Conservation (phyloP, 2,329 filamentous ascomycete species). For the Penicillium sp. region DNA sequence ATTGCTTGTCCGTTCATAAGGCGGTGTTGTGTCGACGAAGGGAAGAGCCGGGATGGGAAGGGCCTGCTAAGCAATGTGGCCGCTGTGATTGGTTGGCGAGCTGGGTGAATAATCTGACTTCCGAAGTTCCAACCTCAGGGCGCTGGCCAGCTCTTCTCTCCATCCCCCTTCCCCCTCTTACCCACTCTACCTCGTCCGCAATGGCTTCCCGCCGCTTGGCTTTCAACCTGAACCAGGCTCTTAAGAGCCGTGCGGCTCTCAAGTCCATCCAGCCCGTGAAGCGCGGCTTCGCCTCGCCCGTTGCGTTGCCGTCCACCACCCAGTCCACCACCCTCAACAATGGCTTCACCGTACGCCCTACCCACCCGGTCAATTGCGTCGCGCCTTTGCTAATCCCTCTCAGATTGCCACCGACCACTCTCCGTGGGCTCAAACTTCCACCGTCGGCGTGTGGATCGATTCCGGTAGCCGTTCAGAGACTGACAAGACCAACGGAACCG, state of each 20-base stretch:
- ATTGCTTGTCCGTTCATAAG: not conserved
- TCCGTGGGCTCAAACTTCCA: constrained; percentile 96
- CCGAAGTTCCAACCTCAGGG: constrained; percentile 46
- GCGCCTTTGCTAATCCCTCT: constrained; percentile 34
- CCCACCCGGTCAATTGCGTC: constrained; percentile 23
- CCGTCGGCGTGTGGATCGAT: constrained; percentile 99
- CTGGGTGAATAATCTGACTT: constrained; percentile 51
- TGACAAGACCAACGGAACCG: constrained; percentile 97
- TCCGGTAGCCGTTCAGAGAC: constrained; percentile 98
- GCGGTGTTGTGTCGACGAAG: not conserved
- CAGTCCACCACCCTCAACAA: constrained; percentile 96
- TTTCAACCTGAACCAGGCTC: constrained; percentile 87
- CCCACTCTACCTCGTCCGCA: constrained; percentile 42
- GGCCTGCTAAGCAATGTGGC: constrained; percentile 45
- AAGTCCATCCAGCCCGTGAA: constrained; percentile 76
- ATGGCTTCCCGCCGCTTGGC: constrained; percentile 99
- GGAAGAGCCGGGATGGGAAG: constrained; percentile 41
- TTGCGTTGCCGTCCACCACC: constrained; percentile 74
- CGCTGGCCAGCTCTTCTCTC: constrained; percentile 51
- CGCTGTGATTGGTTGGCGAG: constrained; percentile 50
- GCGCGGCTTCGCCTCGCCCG: constrained; percentile 88
- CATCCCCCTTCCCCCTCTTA: constrained; percentile 51
- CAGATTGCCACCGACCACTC: constrained; percentile 98
- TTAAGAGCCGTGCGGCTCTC: constrained; percentile 85
- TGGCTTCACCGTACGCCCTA: constrained; percentile 80